Conservation (phyloP, 2,329 filamentous ascomycete species). For the Zalaria obscura region DNA sequence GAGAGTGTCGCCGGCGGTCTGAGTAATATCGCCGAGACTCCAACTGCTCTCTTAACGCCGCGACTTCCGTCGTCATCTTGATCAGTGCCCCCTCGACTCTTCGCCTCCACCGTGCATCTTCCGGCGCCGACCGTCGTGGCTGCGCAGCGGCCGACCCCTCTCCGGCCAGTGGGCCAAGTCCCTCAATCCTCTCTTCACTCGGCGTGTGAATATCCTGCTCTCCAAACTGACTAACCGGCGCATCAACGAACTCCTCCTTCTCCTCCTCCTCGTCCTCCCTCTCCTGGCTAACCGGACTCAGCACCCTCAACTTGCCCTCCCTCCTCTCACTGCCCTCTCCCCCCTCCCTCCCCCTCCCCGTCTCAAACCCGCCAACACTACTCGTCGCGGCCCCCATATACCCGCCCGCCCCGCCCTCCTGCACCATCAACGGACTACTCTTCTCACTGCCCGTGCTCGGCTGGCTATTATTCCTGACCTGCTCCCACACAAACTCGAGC, state of each 20-base stretch:
- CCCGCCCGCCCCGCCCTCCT: not conserved
- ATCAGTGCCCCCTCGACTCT: slow-evolving; percentile 76
- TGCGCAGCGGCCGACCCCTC: not conserved
- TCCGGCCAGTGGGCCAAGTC: not conserved
- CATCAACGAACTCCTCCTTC: slow-evolving; percentile 14
- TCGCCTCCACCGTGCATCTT: slow-evolving; percentile 54
- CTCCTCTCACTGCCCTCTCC: not conserved
- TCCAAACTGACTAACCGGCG: slow-evolving; percentile 8
- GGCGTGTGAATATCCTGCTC: slow-evolving; percentile 1
- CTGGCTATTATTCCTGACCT: slow-evolving; percentile 62
- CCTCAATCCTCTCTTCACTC: slow-evolving; percentile 4
- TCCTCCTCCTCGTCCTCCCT: slow-evolving; percentile 23
- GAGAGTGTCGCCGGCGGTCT: slow-evolving; percentile 47
- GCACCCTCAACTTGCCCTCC: slow-evolving; percentile 37
- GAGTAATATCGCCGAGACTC: slow-evolving; percentile 60
- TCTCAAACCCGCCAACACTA: slow-evolving; percentile 1
- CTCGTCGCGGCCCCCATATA: slow-evolving; percentile 2
- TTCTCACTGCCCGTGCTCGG: slow-evolving; percentile 1
- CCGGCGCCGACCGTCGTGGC: slow-evolving; percentile 9
- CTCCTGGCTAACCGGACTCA: slow-evolving; percentile 74
- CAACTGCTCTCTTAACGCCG: slow-evolving; percentile 82
- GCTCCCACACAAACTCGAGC: slow-evolving; percentile 98
- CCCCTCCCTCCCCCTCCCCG: not conserved
- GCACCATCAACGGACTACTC: slow-evolving; percentile 4
- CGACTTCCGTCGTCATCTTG: slow-evolving; percentile 82